Conservation (phyloP, 1,284 basidiomycete genomes). For the Cutaneotrichosporon cyanovorans region DNA sequence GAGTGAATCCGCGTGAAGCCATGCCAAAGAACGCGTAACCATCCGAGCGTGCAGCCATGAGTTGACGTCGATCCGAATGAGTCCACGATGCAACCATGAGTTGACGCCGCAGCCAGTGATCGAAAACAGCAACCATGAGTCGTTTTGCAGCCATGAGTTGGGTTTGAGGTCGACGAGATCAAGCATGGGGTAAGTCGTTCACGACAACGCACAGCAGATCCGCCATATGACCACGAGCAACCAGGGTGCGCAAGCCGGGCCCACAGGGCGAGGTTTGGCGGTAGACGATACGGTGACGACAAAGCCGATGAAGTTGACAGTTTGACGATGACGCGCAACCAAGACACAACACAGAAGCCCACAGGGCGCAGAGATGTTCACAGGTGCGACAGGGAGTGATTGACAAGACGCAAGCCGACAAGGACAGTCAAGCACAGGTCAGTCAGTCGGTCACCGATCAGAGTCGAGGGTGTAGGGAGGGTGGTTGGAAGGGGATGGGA, state of each 20-base stretch:
- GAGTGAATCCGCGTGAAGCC: no score
- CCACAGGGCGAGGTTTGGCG: constrained; percentile 9
- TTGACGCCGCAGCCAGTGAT: neutral
- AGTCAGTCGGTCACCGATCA: constrained; percentile 9
- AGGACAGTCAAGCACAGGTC: constrained; percentile 8
- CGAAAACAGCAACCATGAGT: neutral
- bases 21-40: no score
- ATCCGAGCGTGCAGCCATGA: no score
- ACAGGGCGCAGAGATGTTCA: constrained; percentile 2
- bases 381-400: constrained; percentile 2
- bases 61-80: no score
- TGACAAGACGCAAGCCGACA: neutral
- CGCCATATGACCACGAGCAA: neutral
- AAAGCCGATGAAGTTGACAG: no score
- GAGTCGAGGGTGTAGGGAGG: neutral
- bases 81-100: no score
- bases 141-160: neutral
- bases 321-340: no score
- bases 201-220: neutral
- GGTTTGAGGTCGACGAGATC: neutral
- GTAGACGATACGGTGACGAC: constrained; percentile 1
- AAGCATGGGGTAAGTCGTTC: neutral
- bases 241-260: constrained; percentile 6
- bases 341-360: neutral
- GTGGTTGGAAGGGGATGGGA: neutral